phyloP scores from a whole-genome alignment of 1,284 basidiomycete species.

The Sanghuangporus weigelae region DNA sequence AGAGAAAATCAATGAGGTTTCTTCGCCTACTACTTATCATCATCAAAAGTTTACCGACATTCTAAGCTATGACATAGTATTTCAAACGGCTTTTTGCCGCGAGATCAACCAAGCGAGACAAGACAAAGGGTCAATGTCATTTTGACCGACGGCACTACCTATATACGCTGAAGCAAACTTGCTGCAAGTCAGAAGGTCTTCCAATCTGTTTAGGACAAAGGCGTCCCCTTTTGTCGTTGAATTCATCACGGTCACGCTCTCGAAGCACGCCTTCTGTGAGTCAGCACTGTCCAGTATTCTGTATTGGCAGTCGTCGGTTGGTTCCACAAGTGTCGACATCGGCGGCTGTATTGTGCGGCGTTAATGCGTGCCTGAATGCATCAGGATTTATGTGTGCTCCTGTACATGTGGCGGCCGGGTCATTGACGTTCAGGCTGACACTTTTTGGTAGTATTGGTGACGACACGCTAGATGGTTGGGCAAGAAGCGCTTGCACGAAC shows the following conservation, averaged over 20 bases:
- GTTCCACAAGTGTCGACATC: slow-evolving; percentile 43
- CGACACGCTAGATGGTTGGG: slow-evolving; percentile 15
- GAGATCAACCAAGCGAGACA: too few relatives aligned
- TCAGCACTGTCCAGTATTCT: slow-evolving; percentile 37
- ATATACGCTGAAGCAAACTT: too few relatives aligned
- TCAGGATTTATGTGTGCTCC: slow-evolving; percentile 31
- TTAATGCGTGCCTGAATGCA: slow-evolving; percentile 38
- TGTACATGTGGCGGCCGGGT: slow-evolving; percentile 35
- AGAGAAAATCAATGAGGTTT: too few relatives aligned
- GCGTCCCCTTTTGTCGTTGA: slow-evolving; percentile 39
- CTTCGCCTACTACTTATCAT: too few relatives aligned
- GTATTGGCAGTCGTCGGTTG: slow-evolving; percentile 34
- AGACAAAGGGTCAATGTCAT: too few relatives aligned
- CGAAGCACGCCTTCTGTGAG: slow-evolving; percentile 33
- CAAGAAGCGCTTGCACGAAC: slow-evolving; percentile 35
- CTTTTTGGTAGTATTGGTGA: slow-evolving; percentile 36
- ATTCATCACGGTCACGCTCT: slow-evolving; percentile 43
- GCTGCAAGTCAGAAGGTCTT: slow-evolving; percentile 20
- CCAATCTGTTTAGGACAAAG: slow-evolving; percentile 33
- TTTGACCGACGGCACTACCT: too few relatives aligned
- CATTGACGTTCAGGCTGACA: slow-evolving; percentile 48
- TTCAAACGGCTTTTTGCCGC: too few relatives aligned
- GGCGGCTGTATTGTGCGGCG: slow-evolving; percentile 10
- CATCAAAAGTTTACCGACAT: too few relatives aligned
- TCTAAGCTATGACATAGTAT: too few relatives aligned